Evolutionary conservation across 2,329 filamentous ascomycete genomes (phyloP).

Genomic region (Botrytis tulipae): DNA sequence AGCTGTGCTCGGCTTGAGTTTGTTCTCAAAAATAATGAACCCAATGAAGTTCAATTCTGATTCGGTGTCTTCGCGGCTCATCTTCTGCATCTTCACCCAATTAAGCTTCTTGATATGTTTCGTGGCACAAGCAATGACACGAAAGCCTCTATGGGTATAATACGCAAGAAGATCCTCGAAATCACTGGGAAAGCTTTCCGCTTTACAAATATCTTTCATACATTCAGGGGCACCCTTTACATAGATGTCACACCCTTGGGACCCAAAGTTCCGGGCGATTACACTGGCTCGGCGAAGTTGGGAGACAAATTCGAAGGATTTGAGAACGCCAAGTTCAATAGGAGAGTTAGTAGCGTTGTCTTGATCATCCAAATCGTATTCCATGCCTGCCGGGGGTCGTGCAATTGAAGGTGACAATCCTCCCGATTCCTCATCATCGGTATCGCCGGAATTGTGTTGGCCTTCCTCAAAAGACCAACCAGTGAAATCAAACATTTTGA

Average conservation of each 20-base stretch:
- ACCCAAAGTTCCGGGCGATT: slow-evolving; percentile 83
- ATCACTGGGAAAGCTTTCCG: slow-evolving; percentile 80
- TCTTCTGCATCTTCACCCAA: slow-evolving; percentile 93
- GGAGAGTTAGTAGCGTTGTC: slow-evolving; percentile 43
- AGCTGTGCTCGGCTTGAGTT: slow-evolving; percentile 84
- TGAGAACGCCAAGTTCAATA: slow-evolving; percentile 86
- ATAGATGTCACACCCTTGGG: slow-evolving; percentile 80
- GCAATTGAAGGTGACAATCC: slow-evolving; percentile 86
- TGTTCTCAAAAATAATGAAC: slow-evolving; percentile 99
- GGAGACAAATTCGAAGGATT: slow-evolving; percentile 91
- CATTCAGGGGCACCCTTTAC: slow-evolving; percentile 97
- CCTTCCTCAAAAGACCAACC: slow-evolving; percentile 91
- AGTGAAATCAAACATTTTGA: slow-evolving; percentile 99
- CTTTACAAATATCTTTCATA: slow-evolving; percentile 87
- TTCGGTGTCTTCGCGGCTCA: slow-evolving; percentile 84
- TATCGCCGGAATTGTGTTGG: slow-evolving; percentile 61
- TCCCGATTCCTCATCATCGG: slow-evolving; percentile 70
- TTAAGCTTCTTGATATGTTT: slow-evolving; percentile 84
- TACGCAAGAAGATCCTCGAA: slow-evolving; percentile 86
- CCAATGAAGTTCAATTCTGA: slow-evolving; percentile 81
- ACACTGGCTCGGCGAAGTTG: slow-evolving; percentile 91
- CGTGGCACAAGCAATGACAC: slow-evolving; percentile 92
- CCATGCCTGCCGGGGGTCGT: slow-evolving; percentile 65
- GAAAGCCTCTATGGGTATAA: slow-evolving; percentile 94
- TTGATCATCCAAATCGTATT: slow-evolving; percentile 55